These are phyloP conservation scores for Sporobolomyces roseus DNA, from an alignment of 768 basidiomycete species.

Conservation along the genomic window DNA sequence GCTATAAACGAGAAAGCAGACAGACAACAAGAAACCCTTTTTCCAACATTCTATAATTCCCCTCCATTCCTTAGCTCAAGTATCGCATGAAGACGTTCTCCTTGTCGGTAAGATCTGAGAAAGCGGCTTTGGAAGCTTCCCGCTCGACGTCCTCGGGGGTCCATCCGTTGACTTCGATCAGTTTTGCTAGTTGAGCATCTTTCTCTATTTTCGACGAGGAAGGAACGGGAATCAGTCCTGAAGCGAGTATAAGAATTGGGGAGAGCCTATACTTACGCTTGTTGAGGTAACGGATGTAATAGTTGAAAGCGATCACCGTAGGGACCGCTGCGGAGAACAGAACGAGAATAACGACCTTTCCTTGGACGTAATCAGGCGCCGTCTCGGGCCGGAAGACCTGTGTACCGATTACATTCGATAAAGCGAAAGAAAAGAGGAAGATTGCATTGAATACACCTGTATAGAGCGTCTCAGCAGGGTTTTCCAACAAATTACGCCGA, in stretches of 20 bases:
- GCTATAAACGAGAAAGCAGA: too few relatives aligned
- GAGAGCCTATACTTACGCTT: too few relatives aligned
- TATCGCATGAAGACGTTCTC: constrained; percentile 25
- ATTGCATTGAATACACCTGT: constrained; percentile 18
- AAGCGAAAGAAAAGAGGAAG: constrained; percentile 16
- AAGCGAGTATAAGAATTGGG: too few relatives aligned
- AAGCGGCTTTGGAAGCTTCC: constrained; percentile 60
- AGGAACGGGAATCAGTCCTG: too few relatives aligned
- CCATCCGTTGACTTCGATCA: constrained; percentile 59
- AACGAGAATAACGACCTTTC: constrained; percentile 64
- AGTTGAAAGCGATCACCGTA: constrained; percentile 56
- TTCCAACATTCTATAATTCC: too few relatives aligned
- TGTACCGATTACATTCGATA: constrained; percentile 63
- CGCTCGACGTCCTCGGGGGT: constrained; percentile 58
- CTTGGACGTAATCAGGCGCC: constrained; percentile 63
- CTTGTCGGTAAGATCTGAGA: constrained; percentile 29
- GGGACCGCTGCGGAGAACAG: constrained; percentile 58
- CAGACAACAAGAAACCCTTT: too few relatives aligned
- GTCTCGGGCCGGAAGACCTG: constrained; percentile 63
- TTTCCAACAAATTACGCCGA: neutral
- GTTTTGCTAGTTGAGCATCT: constrained; percentile 48
- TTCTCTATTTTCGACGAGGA: too few relatives aligned
- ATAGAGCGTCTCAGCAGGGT: neutral
- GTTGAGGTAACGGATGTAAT: constrained; percentile 60
- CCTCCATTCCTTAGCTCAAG: neutral